Conservation (phyloP, 768 basidiomycete genomes). For the Pholiota molesta region DNA sequence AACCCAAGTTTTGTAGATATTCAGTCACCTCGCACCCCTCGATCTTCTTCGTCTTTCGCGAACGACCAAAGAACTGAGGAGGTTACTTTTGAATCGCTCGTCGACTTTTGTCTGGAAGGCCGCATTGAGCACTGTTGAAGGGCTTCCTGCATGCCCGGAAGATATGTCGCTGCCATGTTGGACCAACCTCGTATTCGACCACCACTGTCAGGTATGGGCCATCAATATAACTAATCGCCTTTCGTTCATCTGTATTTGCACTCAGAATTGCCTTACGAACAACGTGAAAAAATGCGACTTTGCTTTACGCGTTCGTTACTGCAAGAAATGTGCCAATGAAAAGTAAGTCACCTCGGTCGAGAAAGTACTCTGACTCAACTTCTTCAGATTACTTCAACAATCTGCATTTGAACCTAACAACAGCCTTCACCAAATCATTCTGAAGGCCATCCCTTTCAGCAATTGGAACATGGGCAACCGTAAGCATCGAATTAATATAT, state of each 20-base stretch:
- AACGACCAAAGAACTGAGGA: constrained; percentile 1
- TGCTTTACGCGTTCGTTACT: constrained; percentile 27
- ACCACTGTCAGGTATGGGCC: constrained; percentile 24
- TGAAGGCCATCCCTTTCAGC: constrained; percentile 15
- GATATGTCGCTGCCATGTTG: background rate
- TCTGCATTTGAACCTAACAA: constrained; percentile 6
- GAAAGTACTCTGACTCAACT: background rate
- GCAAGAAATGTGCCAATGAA: constrained; percentile 27
- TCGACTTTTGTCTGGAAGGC: background rate
- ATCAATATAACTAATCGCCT: no score
- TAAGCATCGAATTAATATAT: background rate
- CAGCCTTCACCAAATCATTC: constrained; percentile 9
- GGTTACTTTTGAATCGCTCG: background rate
- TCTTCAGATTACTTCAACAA: constrained; percentile 6
- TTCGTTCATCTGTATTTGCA: background rate
- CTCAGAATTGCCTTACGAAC: constrained; percentile 24
- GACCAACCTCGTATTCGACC: constrained; percentile 1
- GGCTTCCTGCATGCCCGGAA: constrained; percentile 3
- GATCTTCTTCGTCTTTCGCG: constrained; percentile 3
- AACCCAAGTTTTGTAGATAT: background rate
- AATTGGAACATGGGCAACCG: constrained; percentile 9
- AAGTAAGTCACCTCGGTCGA: constrained; percentile 15
- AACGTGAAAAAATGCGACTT: constrained; percentile 29
- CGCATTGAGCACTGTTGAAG: background rate
- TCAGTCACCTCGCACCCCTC: background rate